Evolutionary conservation across 1,139 yeast genomes (phyloP).

Genomic region (Yamadazyma trypodendri): DNA sequence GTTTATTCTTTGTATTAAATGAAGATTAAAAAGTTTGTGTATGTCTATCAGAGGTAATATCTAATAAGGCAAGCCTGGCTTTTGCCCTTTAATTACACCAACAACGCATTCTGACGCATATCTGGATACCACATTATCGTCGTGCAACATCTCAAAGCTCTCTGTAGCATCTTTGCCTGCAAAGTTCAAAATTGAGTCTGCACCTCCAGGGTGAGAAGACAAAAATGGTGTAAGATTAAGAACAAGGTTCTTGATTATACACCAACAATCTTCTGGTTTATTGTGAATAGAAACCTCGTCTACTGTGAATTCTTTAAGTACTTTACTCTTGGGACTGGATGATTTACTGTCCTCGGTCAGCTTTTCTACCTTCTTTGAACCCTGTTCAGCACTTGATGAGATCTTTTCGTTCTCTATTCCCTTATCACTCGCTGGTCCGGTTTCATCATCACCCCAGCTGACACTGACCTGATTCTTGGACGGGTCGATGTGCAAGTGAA

Average conservation of each 20-base stretch:
- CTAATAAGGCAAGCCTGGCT: constrained; percentile 28
- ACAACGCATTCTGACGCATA: constrained; percentile 48
- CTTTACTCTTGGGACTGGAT: not conserved
- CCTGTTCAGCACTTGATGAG: not conserved
- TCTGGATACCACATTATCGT: constrained; percentile 50
- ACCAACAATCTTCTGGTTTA: constrained; percentile 74
- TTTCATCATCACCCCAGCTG: constrained; percentile 24
- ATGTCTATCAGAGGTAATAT: not conserved
- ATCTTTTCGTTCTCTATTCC: not conserved
- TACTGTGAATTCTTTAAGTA: constrained; percentile 37
- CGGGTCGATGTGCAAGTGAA: constrained; percentile 49
- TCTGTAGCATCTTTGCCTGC: constrained; percentile 94
- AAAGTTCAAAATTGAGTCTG: constrained; percentile 63
- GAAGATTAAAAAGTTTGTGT: constrained; percentile 2
- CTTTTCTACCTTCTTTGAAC: not conserved
- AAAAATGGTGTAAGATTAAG: constrained; percentile 81
- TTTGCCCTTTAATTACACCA: constrained; percentile 49
- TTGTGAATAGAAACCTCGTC: constrained; percentile 69
- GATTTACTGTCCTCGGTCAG: not conserved
- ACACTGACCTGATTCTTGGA: constrained; percentile 27
- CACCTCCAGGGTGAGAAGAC: constrained; percentile 88
- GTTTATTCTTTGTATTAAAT: constrained; percentile 5
- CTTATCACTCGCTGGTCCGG: not conserved
- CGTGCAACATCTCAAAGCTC: constrained; percentile 65
- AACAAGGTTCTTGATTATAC: constrained; percentile 78